phyloP scores from a whole-genome alignment of 495 filamentous ascomycete species.

The Opeltia flavorubescens region DNA sequence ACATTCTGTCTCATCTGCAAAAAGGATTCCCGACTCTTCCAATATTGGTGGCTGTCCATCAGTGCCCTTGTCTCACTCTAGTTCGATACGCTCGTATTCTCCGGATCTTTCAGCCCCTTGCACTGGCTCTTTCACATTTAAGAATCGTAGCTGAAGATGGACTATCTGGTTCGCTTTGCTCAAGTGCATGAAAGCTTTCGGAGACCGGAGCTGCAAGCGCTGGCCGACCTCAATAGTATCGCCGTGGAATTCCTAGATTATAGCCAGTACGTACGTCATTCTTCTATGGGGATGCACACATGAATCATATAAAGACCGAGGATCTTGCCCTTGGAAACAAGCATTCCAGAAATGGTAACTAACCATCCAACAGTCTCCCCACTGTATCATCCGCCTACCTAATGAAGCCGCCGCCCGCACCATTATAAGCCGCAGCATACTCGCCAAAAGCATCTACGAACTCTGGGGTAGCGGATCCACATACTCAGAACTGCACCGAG shows the following conservation, averaged over 20 bases:
- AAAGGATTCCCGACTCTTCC: too few relatives aligned
- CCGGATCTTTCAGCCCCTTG: too few relatives aligned
- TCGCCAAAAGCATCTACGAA: conserved; percentile 70
- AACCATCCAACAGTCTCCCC: conserved; percentile 52
- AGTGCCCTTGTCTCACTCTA: too few relatives aligned
- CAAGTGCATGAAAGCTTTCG: conserved; percentile 87
- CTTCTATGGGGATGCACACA: background rate
- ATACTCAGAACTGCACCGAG: conserved; percentile 54
- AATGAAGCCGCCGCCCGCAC: conserved; percentile 48
- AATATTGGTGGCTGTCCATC: too few relatives aligned
- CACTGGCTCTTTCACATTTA: too few relatives aligned
- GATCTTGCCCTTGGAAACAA: conserved; percentile 4
- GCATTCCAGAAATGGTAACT: too few relatives aligned
- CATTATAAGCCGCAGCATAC: conserved; percentile 61
- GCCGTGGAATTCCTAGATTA: conserved; percentile 62
- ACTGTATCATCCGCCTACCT: conserved; percentile 59
- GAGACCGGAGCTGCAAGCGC: conserved; percentile 66
- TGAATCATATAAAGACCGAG: background rate
- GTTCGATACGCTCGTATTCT: too few relatives aligned
- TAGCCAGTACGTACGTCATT: conserved; percentile 47
- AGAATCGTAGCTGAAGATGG: too few relatives aligned
- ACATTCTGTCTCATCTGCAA: too few relatives aligned
- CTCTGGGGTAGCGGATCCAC: conserved; percentile 66
- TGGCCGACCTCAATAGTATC: conserved; percentile 55
- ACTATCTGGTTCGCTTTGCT: conserved; percentile 81